These are phyloP conservation scores for Hamigera avellanea DNA, from an alignment of 495 filamentous ascomycete genomes.

Conservation along the genomic window DNA sequence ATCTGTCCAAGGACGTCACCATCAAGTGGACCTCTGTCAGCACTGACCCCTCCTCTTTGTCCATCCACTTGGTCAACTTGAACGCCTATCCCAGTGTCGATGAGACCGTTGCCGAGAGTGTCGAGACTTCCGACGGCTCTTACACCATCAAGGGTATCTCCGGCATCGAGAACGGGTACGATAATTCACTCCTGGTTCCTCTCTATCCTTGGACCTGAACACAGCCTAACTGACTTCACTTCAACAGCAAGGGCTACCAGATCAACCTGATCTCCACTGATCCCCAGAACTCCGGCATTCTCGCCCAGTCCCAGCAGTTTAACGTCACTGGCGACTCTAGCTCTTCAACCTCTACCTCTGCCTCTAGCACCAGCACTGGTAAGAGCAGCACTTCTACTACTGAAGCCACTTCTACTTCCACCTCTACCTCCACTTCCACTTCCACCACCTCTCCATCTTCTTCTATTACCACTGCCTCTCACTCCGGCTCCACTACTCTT, in stretches of 20 bases:
- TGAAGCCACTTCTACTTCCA: background rate
- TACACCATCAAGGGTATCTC: conserved; percentile 16
- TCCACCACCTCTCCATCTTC: conserved; percentile 1
- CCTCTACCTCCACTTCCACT: conserved; percentile 2
- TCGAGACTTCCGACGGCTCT: conserved; percentile 16
- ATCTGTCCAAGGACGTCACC: background rate
- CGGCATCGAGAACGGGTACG: conserved; percentile 12
- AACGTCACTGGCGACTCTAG: conserved; percentile 8
- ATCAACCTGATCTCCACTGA: conserved; percentile 19
- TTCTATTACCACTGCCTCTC: conserved; percentile 2
- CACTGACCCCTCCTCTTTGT: conserved; percentile 22
- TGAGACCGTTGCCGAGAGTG: conserved; percentile 23
- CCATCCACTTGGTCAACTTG: conserved; percentile 24
- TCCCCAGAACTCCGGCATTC: conserved; percentile 18
- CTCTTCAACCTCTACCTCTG: conserved; percentile 5
- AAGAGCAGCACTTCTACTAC: conserved; percentile 1
- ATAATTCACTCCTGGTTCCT: background rate
- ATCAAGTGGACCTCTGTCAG: conserved; percentile 6
- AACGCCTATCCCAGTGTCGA: conserved; percentile 24
- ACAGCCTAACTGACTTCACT: background rate
- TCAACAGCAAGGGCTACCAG: conserved; percentile 18
- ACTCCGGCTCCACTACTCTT: conserved; percentile 2
- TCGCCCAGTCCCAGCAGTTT: conserved; percentile 22
- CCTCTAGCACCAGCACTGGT: conserved; percentile 1
- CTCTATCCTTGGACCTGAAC: background rate